A percentile compares a stretch with the other conserved stretches of the same genome.
These are phyloP conservation scores for Phyllosticta citriasiana DNA, from an alignment of 2,329 filamentous ascomycete genomes.

Conservation along the genomic window DNA sequence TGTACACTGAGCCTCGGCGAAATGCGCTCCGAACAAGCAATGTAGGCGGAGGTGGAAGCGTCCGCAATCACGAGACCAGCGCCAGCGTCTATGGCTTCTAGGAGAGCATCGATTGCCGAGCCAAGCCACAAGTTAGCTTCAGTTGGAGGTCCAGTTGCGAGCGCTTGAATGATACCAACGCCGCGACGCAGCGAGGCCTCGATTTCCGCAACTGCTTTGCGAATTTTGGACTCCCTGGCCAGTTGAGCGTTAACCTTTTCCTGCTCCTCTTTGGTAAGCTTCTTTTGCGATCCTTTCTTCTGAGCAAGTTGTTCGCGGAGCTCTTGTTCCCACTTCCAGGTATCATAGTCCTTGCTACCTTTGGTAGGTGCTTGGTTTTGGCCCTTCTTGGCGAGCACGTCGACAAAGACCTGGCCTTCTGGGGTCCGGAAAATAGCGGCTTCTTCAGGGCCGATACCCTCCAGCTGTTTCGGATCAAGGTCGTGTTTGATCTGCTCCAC, in stretches of 20 bases:
- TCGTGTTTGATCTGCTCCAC: conserved; percentile 65
- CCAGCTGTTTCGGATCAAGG: conserved; percentile 59
- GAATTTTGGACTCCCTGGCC: conserved; percentile 73
- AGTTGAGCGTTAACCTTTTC: conserved; percentile 86
- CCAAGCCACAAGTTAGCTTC: conserved; percentile 85
- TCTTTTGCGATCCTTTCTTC: conserved; percentile 86
- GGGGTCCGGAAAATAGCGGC: conserved; percentile 88
- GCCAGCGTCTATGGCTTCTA: conserved; percentile 67
- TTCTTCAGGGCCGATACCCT: conserved; percentile 71
- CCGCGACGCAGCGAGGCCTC: conserved; percentile 69
- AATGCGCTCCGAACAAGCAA: conserved; percentile 67
- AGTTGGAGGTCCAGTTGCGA: conserved; percentile 80
- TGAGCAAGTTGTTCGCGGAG: conserved; percentile 76
- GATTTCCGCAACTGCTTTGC: conserved; percentile 57
- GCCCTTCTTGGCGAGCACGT: conserved; percentile 74
- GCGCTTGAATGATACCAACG: conserved; percentile 71
- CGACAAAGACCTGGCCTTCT: conserved; percentile 78
- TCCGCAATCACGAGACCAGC: conserved; percentile 75
- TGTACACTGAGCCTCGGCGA: conserved; percentile 65
- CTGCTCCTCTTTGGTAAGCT: conserved; percentile 80
- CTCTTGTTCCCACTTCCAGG: conserved; percentile 94
- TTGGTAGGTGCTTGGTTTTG: conserved; percentile 65
- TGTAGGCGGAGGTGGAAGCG: conserved; percentile 64
- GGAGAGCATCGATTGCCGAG: conserved; percentile 61
- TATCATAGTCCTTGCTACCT: conserved; percentile 90